Base-by-base conservation (phyloP, 495 filamentous ascomycete genomes). In the Tuber calosporum region DNA sequence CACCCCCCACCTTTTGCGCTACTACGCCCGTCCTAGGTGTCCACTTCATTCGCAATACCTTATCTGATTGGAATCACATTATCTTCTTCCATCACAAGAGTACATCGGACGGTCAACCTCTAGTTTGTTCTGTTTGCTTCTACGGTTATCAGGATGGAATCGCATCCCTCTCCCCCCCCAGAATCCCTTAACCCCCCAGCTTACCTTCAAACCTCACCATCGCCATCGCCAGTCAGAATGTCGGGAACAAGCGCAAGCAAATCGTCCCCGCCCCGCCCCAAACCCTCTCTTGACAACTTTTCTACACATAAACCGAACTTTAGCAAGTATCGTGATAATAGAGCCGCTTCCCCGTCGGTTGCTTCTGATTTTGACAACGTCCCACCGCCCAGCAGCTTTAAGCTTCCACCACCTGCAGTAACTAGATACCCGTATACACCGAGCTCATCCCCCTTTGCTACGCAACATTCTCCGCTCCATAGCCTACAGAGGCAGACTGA, bases 401-500 rank as follows among this genome's bases (percentile, higher is more conserved):
- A 71, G 0, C 73, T 80, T 34, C 77, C 77, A 22, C 78, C 78
- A 20, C 73, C 78, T 22, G 73, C 78, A 13, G 66, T 80, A 38
- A 80, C 78, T 4, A 73, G 43, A 17, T 80, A 77, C 42, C 71
- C 70, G 40, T 76, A 77, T 67, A 69, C 79, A 20, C 74, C 70
- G 19, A 77, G 76, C 37, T 69, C 70, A 6, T 77, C 73, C 36
- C 48, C 67, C 9, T 77, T 77, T 71, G 42, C 74, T n/a, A 58
- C 76, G 22, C 79, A 81, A 66, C 66, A 72, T 6, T 77, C 71
- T 36, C 79, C 79, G 66, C 72, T 86, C 68, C 72, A 86, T 67
- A 72, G 77, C 67, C 74, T 88, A 37, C 83, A 86, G 48, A 81
- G 87, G 67, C 86, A 85, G 71, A 87, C 90, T 73, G 84, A 81